Base-by-base conservation (phyloP, 495 filamentous ascomycete genomes). In the Lasiosphaeris hirsuta region DNA sequence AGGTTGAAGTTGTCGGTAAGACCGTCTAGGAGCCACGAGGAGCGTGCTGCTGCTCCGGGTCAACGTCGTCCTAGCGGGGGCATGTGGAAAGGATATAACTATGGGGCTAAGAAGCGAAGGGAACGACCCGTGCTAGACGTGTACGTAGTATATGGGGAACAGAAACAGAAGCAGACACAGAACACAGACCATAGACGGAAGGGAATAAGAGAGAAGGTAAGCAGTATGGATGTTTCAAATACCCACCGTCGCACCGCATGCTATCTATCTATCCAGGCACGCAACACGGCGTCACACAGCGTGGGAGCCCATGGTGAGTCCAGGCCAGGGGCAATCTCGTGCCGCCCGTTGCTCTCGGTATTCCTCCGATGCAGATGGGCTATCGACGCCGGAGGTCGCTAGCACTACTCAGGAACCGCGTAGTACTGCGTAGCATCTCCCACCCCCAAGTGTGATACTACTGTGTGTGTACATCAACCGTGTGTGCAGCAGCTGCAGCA, bases 301-400 rank as follows among this genome's bases (percentile, higher is more conserved):
- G 23, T 30, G 23, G 23, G 23, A 30, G 23, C 2, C 23, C 23
- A 5, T 30, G 23, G 23, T 2, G 23, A 30, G 23, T 30, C 23
- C 23, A 30, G 23, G 23, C 23, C 23, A 30, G 23, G 23, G 23
- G 23, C 23, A 30, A 61, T 61, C 60, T 53, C 57, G 60, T 62
- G 60, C 60, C 60, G 60, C 56, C 56, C 56, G 47, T 57, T 37
- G 9, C 15, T 51, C 46, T 13, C 7, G n/a, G 15, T 19, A 4
- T 45, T 40, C 44, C 39, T 52, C 47, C 41, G 52, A 50, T 45
- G 39, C 18, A 23, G 40, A 36, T 18, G 30, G 17, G 17, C 44
- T 33, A 15, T 49, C 44, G 17, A 17, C 9, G 9, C 52, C 43
- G 44, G 43, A 54, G n/a, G 43, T 14, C 46, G 23, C 23, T 30